Evolutionary conservation across 768 basidiomycete species (phyloP).

Genomic region (Leccinum barrowsii): DNA sequence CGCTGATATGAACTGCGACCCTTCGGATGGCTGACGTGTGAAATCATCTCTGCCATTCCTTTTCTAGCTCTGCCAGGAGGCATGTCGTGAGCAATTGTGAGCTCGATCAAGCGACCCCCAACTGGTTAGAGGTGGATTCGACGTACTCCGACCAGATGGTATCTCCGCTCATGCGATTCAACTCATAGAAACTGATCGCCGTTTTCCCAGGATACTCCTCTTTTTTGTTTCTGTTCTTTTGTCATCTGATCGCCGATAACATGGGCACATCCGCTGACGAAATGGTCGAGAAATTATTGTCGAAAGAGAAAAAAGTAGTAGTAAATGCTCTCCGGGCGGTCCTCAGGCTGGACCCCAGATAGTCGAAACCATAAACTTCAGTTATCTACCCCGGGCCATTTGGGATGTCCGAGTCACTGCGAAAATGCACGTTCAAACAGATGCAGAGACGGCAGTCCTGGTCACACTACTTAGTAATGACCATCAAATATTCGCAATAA

Average conservation of each 20-base stretch:
- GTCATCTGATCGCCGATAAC: background rate
- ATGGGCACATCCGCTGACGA: constrained; percentile 2
- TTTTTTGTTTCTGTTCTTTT: background rate
- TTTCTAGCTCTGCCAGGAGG: background rate
- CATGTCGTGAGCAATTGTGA: background rate
- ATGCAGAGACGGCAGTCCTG: no score
- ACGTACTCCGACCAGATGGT: background rate
- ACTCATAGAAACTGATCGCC: constrained; percentile 5
- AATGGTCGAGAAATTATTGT: constrained; percentile 3
- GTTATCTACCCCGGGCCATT: no score
- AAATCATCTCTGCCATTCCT: constrained; percentile 7
- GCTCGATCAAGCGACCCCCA: background rate
- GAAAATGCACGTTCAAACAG: no score
- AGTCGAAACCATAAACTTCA: no score
- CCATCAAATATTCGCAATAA: no score
- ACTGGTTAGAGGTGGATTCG: background rate
- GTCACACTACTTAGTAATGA: no score
- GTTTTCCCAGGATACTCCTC: background rate
- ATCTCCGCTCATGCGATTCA: constrained; percentile 1
- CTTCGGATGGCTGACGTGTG: constrained; percentile 6
- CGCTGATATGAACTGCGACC: background rate
- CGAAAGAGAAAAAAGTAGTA: constrained; percentile 13
- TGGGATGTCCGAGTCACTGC: no score
- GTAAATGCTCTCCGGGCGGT: no score
- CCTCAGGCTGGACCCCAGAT: no score